Evolutionary conservation across 768 basidiomycete genomes (phyloP).

Genomic region (Collybia sordida): DNA sequence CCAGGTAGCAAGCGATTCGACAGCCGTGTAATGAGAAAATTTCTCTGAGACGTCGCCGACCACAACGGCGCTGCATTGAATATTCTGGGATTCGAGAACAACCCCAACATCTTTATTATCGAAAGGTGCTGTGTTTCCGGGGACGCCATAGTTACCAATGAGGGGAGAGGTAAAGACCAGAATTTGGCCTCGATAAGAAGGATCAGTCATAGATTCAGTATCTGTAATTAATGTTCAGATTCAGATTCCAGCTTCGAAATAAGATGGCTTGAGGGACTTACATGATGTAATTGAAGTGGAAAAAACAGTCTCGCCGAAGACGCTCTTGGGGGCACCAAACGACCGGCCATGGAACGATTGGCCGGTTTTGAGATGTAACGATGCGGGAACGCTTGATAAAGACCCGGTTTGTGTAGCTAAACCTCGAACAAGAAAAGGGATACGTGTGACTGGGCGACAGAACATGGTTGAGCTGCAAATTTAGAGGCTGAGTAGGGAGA

Average conservation of each 20-base stretch:
- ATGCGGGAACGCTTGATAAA: slow-evolving; percentile 60
- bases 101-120: slow-evolving; percentile 83
- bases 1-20: slow-evolving; percentile 92
- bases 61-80: slow-evolving; percentile 91
- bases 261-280: slow-evolving; percentile 35
- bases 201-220: slow-evolving; percentile 99
- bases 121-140: slow-evolving; percentile 69
- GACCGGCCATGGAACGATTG: slow-evolving; percentile 88
- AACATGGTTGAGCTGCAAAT: slow-evolving; percentile 46
- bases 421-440: slow-evolving; percentile 52
- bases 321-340: slow-evolving; percentile 85
- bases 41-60: slow-evolving; percentile 94
- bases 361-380: slow-evolving; percentile 90
- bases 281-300: slow-evolving; percentile 99
- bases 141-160: slow-evolving; percentile 99
- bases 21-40: slow-evolving; percentile 92
- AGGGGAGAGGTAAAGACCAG: slow-evolving; percentile 98
- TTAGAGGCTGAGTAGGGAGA: slow-evolving; percentile 59
- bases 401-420: slow-evolving; percentile 67
- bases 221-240: slow-evolving; percentile 47
- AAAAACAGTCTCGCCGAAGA: slow-evolving; percentile 97
- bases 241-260: not conserved
- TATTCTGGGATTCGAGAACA: slow-evolving; percentile 81
- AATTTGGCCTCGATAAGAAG: slow-evolving; percentile 97
- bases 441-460: slow-evolving; percentile 48